phyloP scores from a whole-genome alignment of 2,329 filamentous ascomycete genomes.

The Nectriaceae sp. region DNA sequence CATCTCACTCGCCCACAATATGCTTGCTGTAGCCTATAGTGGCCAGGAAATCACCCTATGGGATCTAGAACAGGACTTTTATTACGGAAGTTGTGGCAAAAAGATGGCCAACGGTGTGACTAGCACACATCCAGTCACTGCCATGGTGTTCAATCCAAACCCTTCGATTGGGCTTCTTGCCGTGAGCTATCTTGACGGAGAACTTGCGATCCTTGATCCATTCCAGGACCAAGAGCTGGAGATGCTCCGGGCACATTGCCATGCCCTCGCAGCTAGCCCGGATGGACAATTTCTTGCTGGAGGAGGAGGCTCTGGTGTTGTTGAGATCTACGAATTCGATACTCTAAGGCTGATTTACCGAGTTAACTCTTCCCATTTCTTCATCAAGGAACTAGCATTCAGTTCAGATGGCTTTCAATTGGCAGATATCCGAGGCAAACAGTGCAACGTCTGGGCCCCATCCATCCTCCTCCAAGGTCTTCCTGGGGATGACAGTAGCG shows the following conservation, averaged over 20 bases:
- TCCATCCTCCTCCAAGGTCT: conserved; percentile 26
- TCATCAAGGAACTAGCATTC: conserved; percentile 35
- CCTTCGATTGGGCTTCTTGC: conserved; percentile 30
- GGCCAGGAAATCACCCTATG: no score
- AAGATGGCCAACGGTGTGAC: conserved; percentile 32
- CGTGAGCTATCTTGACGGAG: conserved; percentile 33
- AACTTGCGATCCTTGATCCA: conserved; percentile 35
- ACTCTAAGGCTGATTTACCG: no score
- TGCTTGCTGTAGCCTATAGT: no score
- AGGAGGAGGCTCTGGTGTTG: conserved; percentile 22
- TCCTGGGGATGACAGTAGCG: conserved; percentile 29
- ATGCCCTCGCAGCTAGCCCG: conserved; percentile 32
- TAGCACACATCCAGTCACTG: conserved; percentile 28
- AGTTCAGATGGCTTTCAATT: conserved; percentile 34
- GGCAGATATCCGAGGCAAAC: conserved; percentile 35
- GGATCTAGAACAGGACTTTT: no score
- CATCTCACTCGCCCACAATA: no score
- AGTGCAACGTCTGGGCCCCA: conserved; percentile 42
- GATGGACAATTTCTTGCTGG: conserved; percentile 33
- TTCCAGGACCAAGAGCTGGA: conserved; percentile 25
- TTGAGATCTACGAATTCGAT: conserved; percentile 32
- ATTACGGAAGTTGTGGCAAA: conserved; percentile 37
- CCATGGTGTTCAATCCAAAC: conserved; percentile 38
- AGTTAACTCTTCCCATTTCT: no score
- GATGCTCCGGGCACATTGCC: conserved; percentile 29